Conservation (phyloP, 768 basidiomycete species). For the Terana coerulea region DNA sequence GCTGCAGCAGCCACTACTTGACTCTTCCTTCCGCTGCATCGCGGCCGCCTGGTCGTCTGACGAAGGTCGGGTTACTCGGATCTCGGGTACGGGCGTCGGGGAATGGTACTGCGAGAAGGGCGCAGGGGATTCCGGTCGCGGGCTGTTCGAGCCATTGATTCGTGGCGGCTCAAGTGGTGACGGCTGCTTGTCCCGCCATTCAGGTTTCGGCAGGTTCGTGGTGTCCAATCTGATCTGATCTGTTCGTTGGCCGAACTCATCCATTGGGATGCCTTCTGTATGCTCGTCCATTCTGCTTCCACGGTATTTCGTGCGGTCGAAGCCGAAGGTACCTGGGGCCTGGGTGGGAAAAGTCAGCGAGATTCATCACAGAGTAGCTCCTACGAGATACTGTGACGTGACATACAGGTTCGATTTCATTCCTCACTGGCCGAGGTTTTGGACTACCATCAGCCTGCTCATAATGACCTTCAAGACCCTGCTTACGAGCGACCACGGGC, state of each 20-base stretch:
- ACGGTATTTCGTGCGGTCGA: conserved; percentile 68
- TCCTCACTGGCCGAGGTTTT: conserved; percentile 42
- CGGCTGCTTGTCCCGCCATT: not conserved
- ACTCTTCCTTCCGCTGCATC: conserved; percentile 41
- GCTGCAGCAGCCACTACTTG: conserved; percentile 65
- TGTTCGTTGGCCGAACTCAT: conserved; percentile 56
- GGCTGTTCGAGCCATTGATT: not conserved
- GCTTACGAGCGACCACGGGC: conserved; percentile 82
- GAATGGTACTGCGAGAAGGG: conserved; percentile 59
- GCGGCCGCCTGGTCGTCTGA: conserved; percentile 26
- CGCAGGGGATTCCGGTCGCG: conserved; percentile 46
- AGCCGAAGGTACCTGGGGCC: conserved; percentile 85
- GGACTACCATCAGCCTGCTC: conserved; percentile 68
- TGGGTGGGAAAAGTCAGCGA: conserved; percentile 23
- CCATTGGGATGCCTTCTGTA: conserved; percentile 49
- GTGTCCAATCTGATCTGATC: conserved; percentile 14
- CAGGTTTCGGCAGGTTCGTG: conserved; percentile 13
- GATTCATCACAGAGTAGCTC: not conserved
- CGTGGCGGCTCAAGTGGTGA: not conserved
- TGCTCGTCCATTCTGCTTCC: conserved; percentile 30
- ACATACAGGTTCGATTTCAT: conserved; percentile 51
- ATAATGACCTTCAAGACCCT: conserved; percentile 69
- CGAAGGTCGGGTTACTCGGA: conserved; percentile 13
- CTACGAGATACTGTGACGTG: not conserved
- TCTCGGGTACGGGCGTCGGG: conserved; percentile 4